Conservation (phyloP, 768 basidiomycete genomes). For the Pisolithus orientalis region DNA sequence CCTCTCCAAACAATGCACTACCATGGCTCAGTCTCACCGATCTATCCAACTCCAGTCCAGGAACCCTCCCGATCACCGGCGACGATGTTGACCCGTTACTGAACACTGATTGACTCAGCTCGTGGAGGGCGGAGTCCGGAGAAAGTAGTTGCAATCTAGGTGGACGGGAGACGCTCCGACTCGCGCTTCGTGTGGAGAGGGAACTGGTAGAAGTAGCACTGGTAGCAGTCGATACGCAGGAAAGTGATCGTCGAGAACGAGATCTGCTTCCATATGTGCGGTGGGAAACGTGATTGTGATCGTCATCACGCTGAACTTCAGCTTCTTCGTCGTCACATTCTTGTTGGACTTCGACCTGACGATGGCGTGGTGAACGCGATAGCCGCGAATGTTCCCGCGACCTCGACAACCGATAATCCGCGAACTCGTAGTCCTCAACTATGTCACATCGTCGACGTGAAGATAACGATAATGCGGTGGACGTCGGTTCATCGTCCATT, state of each 20-base stretch:
- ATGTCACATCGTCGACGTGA: conserved; percentile 11
- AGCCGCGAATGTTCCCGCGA: conserved; percentile 26
- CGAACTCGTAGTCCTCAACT: conserved; percentile 22
- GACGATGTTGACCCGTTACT: conserved; percentile 12
- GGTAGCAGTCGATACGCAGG: conserved; percentile 39
- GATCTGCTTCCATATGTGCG: no score
- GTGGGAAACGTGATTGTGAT: conserved; percentile 23
- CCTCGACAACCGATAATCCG: conserved; percentile 15
- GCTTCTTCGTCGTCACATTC: conserved; percentile 14
- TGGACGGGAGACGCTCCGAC: conserved; percentile 38
- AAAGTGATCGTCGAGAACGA: conserved; percentile 40
- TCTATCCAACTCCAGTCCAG: background rate
- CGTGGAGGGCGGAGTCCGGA: conserved; percentile 14
- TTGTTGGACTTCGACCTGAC: conserved; percentile 4
- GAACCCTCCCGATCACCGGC: background rate
- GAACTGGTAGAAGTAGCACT: conserved; percentile 24
- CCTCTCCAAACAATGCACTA: background rate
- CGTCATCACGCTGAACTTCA: conserved; percentile 23
- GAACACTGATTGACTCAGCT: conserved; percentile 17
- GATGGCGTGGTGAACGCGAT: conserved; percentile 5
- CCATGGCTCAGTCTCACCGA: background rate
- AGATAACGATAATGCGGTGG: conserved; percentile 10
- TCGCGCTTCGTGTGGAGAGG: conserved; percentile 31
- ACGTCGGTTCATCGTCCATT: conserved; percentile 24
- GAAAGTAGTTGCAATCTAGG: conserved; percentile 20